Evolutionary conservation across 2,329 filamentous ascomycete genomes (phyloP).

Genomic region (Fusarium caatingaense): DNA sequence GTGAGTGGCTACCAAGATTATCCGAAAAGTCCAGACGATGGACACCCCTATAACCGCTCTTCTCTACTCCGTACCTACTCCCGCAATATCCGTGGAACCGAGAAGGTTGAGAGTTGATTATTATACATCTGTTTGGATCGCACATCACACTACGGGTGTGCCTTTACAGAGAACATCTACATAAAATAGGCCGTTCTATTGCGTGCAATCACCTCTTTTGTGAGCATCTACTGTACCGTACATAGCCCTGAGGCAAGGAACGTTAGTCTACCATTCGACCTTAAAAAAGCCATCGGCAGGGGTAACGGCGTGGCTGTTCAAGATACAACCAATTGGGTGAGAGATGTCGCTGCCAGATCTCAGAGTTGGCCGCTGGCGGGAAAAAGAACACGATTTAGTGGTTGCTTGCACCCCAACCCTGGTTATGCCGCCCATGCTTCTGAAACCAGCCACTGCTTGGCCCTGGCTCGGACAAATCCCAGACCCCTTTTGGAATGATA

Average conservation of each 20-base stretch:
- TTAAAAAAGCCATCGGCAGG: constrained; percentile 10
- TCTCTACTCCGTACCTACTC: background rate
- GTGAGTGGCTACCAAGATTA: constrained; percentile 18
- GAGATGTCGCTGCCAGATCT: constrained; percentile 41
- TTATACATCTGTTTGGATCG: constrained; percentile 16
- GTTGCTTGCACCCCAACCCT: constrained; percentile 29
- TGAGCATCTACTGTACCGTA: background rate
- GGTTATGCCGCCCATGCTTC: constrained; percentile 27
- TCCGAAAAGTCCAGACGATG: constrained; percentile 13
- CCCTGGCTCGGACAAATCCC: constrained; percentile 32
- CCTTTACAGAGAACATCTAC: constrained; percentile 20
- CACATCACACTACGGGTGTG: background rate
- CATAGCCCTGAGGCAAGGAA: background rate
- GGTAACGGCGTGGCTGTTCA: constrained; percentile 27
- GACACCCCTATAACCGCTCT: constrained; percentile 9
- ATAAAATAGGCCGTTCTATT: constrained; percentile 6
- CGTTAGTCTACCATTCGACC: background rate
- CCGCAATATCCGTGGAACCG: constrained; percentile 9
- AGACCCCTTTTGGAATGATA: constrained; percentile 26
- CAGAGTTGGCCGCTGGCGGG: constrained; percentile 29
- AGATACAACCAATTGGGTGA: constrained; percentile 37
- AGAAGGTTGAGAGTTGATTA: constrained; percentile 25
- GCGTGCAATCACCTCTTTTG: constrained; percentile 20
- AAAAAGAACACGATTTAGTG: constrained; percentile 32
- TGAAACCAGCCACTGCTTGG: constrained; percentile 45